phyloP scores from a whole-genome alignment of 371 early-diverging fungal species.

The Mortierella sp. region DNA sequence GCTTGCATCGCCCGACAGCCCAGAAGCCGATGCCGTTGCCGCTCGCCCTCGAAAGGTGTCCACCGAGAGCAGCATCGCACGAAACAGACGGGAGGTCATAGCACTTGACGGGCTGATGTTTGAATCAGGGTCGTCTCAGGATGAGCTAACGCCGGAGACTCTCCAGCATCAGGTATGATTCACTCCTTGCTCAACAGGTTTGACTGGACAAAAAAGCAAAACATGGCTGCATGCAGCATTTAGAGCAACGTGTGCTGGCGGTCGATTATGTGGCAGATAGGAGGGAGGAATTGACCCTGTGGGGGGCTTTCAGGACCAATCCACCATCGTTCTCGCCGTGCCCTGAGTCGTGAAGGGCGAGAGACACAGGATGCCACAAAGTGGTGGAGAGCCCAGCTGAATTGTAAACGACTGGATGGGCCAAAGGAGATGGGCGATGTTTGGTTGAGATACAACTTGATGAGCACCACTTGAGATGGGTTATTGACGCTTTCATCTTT shows the following conservation, averaged over 20 bases:
- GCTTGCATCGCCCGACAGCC: slow-evolving; percentile 11
- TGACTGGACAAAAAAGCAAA: background rate
- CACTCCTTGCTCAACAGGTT: background rate
- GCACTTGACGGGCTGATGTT: slow-evolving; percentile 52
- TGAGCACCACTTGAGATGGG: slow-evolving; percentile 10
- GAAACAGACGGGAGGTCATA: slow-evolving; percentile 38
- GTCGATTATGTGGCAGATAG: no score
- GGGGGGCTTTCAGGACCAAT: background rate
- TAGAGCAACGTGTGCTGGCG: no score
- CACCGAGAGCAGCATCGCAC: slow-evolving; percentile 19
- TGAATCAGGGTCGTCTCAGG: slow-evolving; percentile 32
- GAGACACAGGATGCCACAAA: background rate
- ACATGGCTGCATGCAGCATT: background rate
- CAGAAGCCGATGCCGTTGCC: background rate
- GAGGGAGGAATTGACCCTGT: no score
- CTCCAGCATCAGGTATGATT: slow-evolving; percentile 10
- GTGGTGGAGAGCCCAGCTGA: slow-evolving; percentile 28
- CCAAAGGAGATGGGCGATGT: slow-evolving; percentile 5
- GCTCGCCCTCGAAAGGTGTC: slow-evolving; percentile 35
- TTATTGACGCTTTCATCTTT: slow-evolving; percentile 16
- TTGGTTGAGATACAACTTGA: background rate
- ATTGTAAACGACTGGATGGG: slow-evolving; percentile 16
- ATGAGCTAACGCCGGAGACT: slow-evolving; percentile 2
- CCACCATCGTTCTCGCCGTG: background rate
- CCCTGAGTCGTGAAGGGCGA: background rate